A percentile compares a stretch with the other conserved stretches of the same genome.
phyloP scores from a whole-genome alignment of 2,329 filamentous ascomycete genomes.

The Alternaria sp. region DNA sequence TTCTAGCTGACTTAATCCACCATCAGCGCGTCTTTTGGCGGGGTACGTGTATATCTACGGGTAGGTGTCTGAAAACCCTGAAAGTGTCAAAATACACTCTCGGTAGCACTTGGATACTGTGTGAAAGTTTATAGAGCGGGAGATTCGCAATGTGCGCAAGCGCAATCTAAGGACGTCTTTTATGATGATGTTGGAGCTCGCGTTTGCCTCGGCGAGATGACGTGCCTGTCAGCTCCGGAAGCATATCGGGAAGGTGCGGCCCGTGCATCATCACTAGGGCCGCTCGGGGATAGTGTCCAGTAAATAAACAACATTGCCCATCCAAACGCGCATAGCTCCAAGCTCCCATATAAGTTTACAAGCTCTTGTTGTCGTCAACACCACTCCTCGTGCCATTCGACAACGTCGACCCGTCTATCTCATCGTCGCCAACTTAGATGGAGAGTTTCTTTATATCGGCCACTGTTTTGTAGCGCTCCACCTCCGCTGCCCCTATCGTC shows the following conservation, averaged over 20 bases:
- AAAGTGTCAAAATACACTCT: neutral
- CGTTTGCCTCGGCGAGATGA: slow-evolving; percentile 23
- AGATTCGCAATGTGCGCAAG: slow-evolving; percentile 8
- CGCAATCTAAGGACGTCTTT: slow-evolving; percentile 20
- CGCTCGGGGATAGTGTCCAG: slow-evolving; percentile 5
- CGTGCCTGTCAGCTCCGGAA: slow-evolving; percentile 5
- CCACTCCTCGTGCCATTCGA: slow-evolving; percentile 34
- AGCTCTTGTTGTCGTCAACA: slow-evolving; percentile 32
- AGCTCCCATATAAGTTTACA: slow-evolving; percentile 34
- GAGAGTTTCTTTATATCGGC: slow-evolving; percentile 48
- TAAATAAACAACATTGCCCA: slow-evolving; percentile 18
- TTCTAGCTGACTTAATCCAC: neutral
- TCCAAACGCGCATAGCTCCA: slow-evolving; percentile 20
- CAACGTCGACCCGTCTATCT: slow-evolving; percentile 44
- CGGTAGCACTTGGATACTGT: neutral
- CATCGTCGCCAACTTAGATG: slow-evolving; percentile 50
- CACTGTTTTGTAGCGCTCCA: slow-evolving; percentile 44
- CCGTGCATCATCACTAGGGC: slow-evolving; percentile 13
- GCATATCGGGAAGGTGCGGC: slow-evolving; percentile 3
- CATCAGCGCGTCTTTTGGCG: slow-evolving; percentile 2
- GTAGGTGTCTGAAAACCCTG: neutral
- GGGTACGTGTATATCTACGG: neutral
- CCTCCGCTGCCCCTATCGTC: slow-evolving; percentile 36
- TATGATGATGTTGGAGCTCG: slow-evolving; percentile 21
- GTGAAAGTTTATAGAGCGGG: neutral